Conservation (phyloP, 495 filamentous ascomycete genomes). For the Parathielavia hyrcaniae region DNA sequence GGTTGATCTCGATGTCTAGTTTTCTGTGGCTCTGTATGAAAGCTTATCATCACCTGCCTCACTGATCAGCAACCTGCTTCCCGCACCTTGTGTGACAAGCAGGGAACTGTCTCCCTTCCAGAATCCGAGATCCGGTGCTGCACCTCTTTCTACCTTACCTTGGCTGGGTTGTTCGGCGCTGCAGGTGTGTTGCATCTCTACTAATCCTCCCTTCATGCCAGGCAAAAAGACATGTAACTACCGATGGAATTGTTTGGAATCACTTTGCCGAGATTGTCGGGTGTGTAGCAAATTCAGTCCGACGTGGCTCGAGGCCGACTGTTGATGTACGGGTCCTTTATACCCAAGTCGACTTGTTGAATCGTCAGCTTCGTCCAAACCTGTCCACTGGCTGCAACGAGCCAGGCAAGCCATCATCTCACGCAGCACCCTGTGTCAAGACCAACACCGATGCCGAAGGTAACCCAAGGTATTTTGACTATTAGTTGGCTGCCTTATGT, state of each 20-base stretch:
- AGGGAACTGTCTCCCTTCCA: neutral
- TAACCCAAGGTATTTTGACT: neutral
- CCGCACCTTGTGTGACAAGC: neutral
- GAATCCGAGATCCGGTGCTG: neutral
- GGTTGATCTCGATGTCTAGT: neutral
- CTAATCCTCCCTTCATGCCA: neutral
- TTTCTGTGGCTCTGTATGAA: neutral
- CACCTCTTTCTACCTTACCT: neutral
- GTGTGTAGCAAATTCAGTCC: too few species aligned
- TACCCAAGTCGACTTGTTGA: too few species aligned
- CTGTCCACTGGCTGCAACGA: neutral
- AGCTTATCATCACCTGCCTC: neutral
- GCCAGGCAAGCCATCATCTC: neutral
- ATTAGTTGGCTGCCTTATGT: conserved; percentile 16
- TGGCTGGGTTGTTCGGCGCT: neutral
- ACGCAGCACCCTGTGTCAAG: neutral
- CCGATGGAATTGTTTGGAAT: too few species aligned
- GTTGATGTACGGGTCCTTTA: too few species aligned
- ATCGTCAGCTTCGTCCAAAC: too few species aligned
- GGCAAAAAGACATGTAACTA: too few species aligned
- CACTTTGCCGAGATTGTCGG: too few species aligned
- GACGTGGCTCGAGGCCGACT: too few species aligned
- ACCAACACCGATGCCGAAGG: conserved; percentile 3
- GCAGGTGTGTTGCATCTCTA: too few species aligned
- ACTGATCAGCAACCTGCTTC: neutral